Evolutionary conservation across 2,329 filamentous ascomycete genomes (phyloP), one percentile per base, ranked within the genome.

Genomic region (Fusarium fujikuroi): DNA sequence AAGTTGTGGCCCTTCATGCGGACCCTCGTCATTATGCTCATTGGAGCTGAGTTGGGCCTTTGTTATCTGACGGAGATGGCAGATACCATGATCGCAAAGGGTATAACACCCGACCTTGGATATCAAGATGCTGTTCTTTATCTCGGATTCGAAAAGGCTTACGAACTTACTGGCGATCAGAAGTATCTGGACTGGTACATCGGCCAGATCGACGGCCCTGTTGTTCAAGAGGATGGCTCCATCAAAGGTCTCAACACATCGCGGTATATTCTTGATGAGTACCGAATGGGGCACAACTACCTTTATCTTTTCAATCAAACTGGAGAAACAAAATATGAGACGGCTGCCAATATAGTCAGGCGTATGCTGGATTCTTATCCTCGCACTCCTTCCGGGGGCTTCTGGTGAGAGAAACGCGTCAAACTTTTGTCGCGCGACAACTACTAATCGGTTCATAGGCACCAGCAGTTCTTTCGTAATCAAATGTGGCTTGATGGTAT

Each of bases 401-500:
- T 89, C 79, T 89, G 86, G 86, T 72, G 18, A 54, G 69, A 4
- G 0, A 12, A 2, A 37, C 10, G 15, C 4, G 16, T 1, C 9
- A 23, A n/a, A 8, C 4, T 11, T 14, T 5, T 4, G 2, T 9
- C 2, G 9, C 4, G 3, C 6, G 9, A 3, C 18, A 37, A 14
- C 5, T 19, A 7, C 19, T 54, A 4, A 56, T 1, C 2, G 2
- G 0, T 2, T 11, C 0, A 1, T 7, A 72, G 69, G 69, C 72
- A 77, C 6, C 77, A 81, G 18, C 78, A 84, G 57, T 77, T 80
- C 16, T 87, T 87, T 61, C 80, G 79, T 6, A 82, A 87, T 61
- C 85, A 89, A 75, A 88, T 89, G 87, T 89, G 87, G 87, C 79
- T 89, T 0, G 86, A 88, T 72, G 88, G 88, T 0, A 85, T 86